Evolutionary conservation across 768 basidiomycete species (phyloP).

Genomic region (Inosperma sp.): DNA sequence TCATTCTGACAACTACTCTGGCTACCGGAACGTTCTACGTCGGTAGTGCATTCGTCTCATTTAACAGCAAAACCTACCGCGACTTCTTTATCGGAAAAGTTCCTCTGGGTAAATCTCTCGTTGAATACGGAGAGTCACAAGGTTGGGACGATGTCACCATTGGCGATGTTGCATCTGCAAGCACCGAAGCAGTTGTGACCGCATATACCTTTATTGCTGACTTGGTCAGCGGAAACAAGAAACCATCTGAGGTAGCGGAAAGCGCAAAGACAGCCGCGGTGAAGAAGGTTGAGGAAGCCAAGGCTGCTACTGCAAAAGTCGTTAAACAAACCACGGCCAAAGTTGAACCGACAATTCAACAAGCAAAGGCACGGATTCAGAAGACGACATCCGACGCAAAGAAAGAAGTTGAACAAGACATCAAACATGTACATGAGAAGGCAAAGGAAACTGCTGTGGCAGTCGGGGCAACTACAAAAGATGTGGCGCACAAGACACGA

Average conservation of each 20-base stretch:
- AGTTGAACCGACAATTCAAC: conserved; percentile 36
- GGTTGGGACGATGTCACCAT: conserved; percentile 76
- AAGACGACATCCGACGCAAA: neutral
- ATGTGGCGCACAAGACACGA: conserved; percentile 47
- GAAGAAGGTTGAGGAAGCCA: conserved; percentile 38
- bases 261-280: conserved; percentile 28
- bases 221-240: conserved; percentile 42
- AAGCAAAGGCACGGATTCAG: conserved; percentile 37
- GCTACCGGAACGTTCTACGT: conserved; percentile 76
- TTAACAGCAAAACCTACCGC: conserved; percentile 74
- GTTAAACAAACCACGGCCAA: conserved; percentile 43
- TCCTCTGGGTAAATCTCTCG: conserved; percentile 70
- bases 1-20: conserved; percentile 65
- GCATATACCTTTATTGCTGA: conserved; percentile 50
- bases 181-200: conserved; percentile 44
- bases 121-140: conserved; percentile 76
- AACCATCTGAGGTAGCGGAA: conserved; percentile 31
- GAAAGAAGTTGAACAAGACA: conserved; percentile 34
- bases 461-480: conserved; percentile 39
- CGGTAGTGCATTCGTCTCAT: conserved; percentile 73
- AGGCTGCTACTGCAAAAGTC: conserved; percentile 35
- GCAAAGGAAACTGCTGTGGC: conserved; percentile 29
- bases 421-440: conserved; percentile 17
- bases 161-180: conserved; percentile 50
- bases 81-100: conserved; percentile 81